Conservation (phyloP, 1,284 basidiomycete genomes). For the Fomitiporia mediterranea region DNA sequence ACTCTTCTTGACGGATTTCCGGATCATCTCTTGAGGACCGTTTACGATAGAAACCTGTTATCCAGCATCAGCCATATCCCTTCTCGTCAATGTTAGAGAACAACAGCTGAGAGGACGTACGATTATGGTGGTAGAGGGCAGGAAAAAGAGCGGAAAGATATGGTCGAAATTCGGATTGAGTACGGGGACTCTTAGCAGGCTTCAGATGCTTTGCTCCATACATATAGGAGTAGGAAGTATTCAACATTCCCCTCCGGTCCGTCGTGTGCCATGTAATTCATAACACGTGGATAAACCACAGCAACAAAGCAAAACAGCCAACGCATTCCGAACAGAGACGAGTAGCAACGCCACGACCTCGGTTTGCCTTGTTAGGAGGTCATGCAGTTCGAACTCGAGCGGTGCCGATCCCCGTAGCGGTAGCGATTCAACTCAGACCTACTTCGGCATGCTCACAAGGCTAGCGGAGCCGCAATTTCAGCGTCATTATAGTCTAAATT, state of each 20-base stretch:
- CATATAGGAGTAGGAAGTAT: conserved; percentile 6
- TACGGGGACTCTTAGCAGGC: conserved; percentile 3
- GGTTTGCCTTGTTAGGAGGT: neutral
- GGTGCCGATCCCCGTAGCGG: neutral
- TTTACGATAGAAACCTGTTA: conserved; percentile 44
- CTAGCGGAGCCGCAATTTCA: neutral
- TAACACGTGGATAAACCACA: neutral
- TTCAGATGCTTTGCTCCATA: neutral
- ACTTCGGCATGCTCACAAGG: neutral
- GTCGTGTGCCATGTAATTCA: neutral
- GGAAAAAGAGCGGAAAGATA: conserved; percentile 8
- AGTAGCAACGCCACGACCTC: neutral
- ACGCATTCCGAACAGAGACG: neutral
- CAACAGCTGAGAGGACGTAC: neutral
- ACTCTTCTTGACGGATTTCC: conserved; percentile 85
- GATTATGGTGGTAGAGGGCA: conserved; percentile 2
- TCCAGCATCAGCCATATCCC: conserved; percentile 9
- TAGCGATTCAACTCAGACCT: neutral
- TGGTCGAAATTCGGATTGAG: conserved; percentile 18
- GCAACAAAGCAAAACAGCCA: conserved; percentile 1
- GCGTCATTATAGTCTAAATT: neutral
- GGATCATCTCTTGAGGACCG: conserved; percentile 89
- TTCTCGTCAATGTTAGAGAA: neutral
- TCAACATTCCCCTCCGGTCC: neutral
- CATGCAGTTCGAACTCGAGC: neutral